A percentile compares a stretch with the other conserved stretches of the same genome.
Evolutionary conservation across 345 rosid species (phyloP).

Genomic region (Murraya paniculata): DNA sequence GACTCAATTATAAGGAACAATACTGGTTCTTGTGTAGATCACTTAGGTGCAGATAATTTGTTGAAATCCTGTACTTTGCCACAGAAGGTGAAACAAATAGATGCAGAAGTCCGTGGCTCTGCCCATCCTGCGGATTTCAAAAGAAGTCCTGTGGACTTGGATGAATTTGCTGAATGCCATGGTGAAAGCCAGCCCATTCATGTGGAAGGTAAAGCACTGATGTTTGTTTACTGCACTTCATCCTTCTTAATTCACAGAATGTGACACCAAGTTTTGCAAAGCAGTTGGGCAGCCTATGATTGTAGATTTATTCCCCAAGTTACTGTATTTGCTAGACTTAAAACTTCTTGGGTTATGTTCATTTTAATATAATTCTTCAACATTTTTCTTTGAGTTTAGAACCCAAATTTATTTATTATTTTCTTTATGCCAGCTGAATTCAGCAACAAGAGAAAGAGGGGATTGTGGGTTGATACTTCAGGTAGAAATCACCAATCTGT

Average conservation of each 20-base stretch:
- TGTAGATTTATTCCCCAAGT: background rate
- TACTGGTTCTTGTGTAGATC: conserved; percentile 12
- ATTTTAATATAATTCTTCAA: background rate
- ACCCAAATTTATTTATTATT: conserved; percentile 5
- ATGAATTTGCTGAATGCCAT: conserved; percentile 30
- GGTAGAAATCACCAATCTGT: conserved; percentile 23
- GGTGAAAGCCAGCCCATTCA: conserved; percentile 38
- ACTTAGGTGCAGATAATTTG: conserved; percentile 6
- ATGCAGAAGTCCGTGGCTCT: conserved; percentile 25
- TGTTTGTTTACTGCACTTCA: background rate
- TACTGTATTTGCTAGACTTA: background rate
- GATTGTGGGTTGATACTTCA: conserved; percentile 22
- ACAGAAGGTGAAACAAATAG: conserved; percentile 6
- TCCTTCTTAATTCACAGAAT: background rate
- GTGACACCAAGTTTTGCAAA: background rate
- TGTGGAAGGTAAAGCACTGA: conserved; percentile 35
- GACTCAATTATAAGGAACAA: conserved; percentile 6
- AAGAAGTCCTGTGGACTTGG: conserved; percentile 18
- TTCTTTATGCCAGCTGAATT: conserved; percentile 29
- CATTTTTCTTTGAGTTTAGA: background rate
- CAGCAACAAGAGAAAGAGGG: conserved; percentile 23
- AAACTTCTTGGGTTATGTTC: background rate
- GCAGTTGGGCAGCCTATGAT: background rate
- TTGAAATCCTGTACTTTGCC: conserved; percentile 14
- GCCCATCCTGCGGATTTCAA: conserved; percentile 13